Base-by-base conservation (phyloP, 306 rosid genomes). In the Corylus americana region DNA sequence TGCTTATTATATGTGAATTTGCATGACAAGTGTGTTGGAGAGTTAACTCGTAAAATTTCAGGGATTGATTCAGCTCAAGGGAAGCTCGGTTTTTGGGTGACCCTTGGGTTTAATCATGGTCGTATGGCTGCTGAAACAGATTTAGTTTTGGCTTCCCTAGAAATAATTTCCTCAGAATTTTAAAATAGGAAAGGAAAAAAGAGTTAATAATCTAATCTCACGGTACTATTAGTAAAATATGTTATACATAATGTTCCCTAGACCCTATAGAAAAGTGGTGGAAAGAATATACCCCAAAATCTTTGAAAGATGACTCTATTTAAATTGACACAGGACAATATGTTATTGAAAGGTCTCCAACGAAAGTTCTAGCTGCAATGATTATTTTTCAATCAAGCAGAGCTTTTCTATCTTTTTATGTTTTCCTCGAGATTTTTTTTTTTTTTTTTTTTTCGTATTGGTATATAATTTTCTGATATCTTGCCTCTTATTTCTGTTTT, bases 391-490 rank as follows among this genome's bases (percentile, higher is more conserved):
- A 14, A n/a, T 9, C 13, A 4, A 59, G 27, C 72, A 18, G 12
- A 68, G 20, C 27, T 25, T 5, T 31, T 63, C 10, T 31, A 63
- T 63, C 11, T 5, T 68, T 64, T n/a, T 42, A 68, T 31, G 16
- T 0, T 39, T 18, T 68, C 20, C 20, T 67, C 8, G 5, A 18
- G 22, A 18, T 1, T 39, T 37, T 37, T 18, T 18, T 42, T 14
- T 16, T 42, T 14, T 16, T 64, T n/a, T 17, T 7, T 68, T 42
- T 1, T 10, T 42, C 0, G 45, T 42, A 4, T 27, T 16, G 16
- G 11, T 59, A 16, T n/a, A n/a, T 0, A n/a, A 11, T 70, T 69
- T 69, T 76, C 76, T 84, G 59, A 80, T 47, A 71, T 63, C 58
- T 53, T 64, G 29, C 70, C 44, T 70, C 77, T 22, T 35, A 17